Percentiles rank a stretch among this genome's conserved stretches.
Conservation (phyloP, 2,329 filamentous ascomycete genomes). For the Exophiala mesophila region DNA sequence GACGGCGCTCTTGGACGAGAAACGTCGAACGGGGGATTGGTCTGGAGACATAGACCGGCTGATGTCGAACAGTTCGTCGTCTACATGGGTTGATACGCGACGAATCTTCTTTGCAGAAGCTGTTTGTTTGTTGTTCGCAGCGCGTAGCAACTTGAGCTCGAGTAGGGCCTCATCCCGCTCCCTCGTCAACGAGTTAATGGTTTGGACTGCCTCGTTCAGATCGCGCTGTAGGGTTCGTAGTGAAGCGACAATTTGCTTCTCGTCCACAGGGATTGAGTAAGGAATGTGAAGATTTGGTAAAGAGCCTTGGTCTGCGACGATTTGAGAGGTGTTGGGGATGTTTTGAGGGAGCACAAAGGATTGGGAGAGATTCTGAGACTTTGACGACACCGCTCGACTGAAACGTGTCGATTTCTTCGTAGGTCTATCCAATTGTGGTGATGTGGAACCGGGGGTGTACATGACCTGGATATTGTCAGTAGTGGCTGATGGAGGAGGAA, state of each 20-base stretch:
- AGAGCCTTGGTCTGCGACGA: conserved; percentile 24
- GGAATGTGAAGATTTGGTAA: conserved; percentile 24
- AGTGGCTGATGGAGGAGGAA: neutral
- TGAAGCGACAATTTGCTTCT: conserved; percentile 29
- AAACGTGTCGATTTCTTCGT: conserved; percentile 25
- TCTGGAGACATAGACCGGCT: conserved; percentile 22
- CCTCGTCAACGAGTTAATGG: conserved; percentile 24
- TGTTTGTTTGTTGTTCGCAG: conserved; percentile 15
- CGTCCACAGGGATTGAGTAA: conserved; percentile 25
- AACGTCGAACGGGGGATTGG: conserved; percentile 11
- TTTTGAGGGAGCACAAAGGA: conserved; percentile 26
- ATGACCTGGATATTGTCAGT: conserved; percentile 20
- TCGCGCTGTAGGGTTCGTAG: conserved; percentile 26
- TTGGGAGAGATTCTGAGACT: conserved; percentile 21
- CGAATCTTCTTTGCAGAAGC: conserved; percentile 15
- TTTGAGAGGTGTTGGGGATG: conserved; percentile 26
- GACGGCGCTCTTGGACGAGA: conserved; percentile 10
- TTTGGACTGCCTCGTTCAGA: conserved; percentile 25
- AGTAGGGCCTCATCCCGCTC: conserved; percentile 26
- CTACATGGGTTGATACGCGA: conserved; percentile 2
- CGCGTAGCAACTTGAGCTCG: conserved; percentile 23
- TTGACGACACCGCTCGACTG: conserved; percentile 19
- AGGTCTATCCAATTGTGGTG: conserved; percentile 19
- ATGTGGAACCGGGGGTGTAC: conserved; percentile 27
- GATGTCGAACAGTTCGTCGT: conserved; percentile 27